Base-by-base conservation (phyloP, 208 protist genomes). In the Leptomonas seymouri region DNA sequence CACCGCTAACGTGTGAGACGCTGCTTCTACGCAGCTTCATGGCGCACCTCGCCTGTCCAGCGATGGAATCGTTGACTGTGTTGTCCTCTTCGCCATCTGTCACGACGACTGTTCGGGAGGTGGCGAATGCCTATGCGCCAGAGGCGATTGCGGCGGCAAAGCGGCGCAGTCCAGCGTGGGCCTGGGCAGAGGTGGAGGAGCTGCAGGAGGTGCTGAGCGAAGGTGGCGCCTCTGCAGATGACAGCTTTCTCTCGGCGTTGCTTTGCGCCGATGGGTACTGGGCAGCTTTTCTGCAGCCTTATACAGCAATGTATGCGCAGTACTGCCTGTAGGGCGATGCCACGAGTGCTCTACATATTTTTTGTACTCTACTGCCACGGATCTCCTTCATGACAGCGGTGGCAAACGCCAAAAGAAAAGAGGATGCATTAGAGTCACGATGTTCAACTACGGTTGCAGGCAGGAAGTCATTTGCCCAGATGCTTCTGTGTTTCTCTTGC, bases 11-110 rank as follows among this genome's bases (percentile, higher is more conserved):
- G 3, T 28, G 63, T 42, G 63, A 69, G 28, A 44, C 71, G 31
- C 46, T 76, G 36, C 63, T 76, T 2, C 20, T 76, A 36, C 71
- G 71, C 62, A 76, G 71, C 49, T 76, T 70, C 31, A 14, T 76
- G 8, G 53, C 63, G 2, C 71, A 76, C 63, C 53, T 76, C n/a
- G 36, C 46, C 15, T 65, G 64, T 21, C 36, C 71, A 25, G 30
- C 15, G 9, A 9, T 4, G 3, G 55, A 51, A 12, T 16, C 34
- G 34, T 39, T 39, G 3, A 9, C 3, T 39, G 34, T 9, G 34
- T 39, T 9, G 34, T 9, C 3, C 11, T 25, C 3, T 1, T 14
- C 21, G 14, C n/a, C 49, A 41, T 51, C 31, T 36, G 11, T 27
- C 3, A 23, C 1, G n/a, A 41, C 39, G 21, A 36, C 46, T 8